A percentile compares a stretch with the other conserved stretches of the same genome.
These are phyloP conservation scores for Coniella vitis DNA, from an alignment of 2,329 filamentous ascomycete genomes.

Conservation along the genomic window DNA sequence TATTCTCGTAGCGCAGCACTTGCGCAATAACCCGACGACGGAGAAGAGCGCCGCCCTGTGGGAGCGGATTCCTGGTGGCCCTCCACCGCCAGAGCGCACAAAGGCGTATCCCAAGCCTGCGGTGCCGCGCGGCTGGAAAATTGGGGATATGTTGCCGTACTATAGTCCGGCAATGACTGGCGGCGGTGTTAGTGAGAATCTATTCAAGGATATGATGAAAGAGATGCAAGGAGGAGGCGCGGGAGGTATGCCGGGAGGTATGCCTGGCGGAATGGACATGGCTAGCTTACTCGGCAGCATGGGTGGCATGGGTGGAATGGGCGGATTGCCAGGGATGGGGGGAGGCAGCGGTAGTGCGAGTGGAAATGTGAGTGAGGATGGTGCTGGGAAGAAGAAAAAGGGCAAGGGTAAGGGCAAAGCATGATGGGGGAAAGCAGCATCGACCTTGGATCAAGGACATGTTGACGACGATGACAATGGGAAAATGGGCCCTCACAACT, in stretches of 20 bases:
- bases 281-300: constrained; percentile 18
- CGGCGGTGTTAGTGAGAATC: constrained; percentile 88
- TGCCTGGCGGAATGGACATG: constrained; percentile 19
- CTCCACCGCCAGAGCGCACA: constrained; percentile 46
- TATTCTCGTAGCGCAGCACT: constrained; percentile 67
- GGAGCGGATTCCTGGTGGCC: constrained; percentile 66
- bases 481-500: too few species aligned
- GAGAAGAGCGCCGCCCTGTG: constrained; percentile 60
- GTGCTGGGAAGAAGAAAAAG: constrained; percentile 29
- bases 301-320: constrained; percentile 21
- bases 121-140: constrained; percentile 85
- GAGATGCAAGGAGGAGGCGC: constrained; percentile 61
- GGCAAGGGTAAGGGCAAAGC: constrained; percentile 44
- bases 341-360: constrained; percentile 19
- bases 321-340: constrained; percentile 16
- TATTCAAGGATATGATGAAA: constrained; percentile 94
- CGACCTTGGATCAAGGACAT: not conserved
- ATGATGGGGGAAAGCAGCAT: constrained; percentile 13
- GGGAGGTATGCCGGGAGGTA: constrained; percentile 22
- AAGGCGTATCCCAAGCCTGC: constrained; percentile 66
- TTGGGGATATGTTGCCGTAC: constrained; percentile 74
- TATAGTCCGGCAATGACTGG: constrained; percentile 86
- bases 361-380: constrained; percentile 22
- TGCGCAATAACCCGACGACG: constrained; percentile 71
- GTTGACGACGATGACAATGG: not conserved